A percentile compares a stretch with the other conserved stretches of the same genome.
Conservation (phyloP, 202 grass and related monocot species). For the Bolboschoenoplectus hybrid region DNA sequence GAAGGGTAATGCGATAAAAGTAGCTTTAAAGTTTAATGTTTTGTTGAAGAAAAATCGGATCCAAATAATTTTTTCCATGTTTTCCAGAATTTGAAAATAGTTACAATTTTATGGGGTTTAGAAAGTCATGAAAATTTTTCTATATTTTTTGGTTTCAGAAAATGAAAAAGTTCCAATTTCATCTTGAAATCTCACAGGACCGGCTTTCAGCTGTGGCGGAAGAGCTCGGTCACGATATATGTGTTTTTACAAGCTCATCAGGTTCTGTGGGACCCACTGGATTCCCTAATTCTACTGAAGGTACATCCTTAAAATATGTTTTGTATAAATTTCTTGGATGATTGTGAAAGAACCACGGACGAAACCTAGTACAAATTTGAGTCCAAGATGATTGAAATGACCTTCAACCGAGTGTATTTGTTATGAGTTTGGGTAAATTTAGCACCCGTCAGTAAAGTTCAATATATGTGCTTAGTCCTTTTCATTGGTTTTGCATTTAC, state of each 20-base stretch:
- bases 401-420: neutral
- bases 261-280: constrained; percentile 44
- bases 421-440: neutral
- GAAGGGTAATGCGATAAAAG: constrained; percentile 35
- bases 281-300: constrained; percentile 56
- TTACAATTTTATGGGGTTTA: constrained; percentile 19
- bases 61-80: neutral
- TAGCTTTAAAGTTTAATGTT: neutral
- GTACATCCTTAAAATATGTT: constrained; percentile 43
- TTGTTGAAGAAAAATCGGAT: neutral
- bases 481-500: neutral
- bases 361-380: neutral
- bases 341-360: neutral
- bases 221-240: constrained; percentile 72
- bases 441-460: neutral
- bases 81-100: neutral
- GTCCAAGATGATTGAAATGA: neutral
- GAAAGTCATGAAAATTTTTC: constrained; percentile 36
- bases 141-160: constrained; percentile 41
- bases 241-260: constrained; percentile 66
- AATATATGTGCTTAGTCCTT: neutral
- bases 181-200: constrained; percentile 59
- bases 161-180: constrained; percentile 41
- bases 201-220: constrained; percentile 61
- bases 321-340: neutral